Evolutionary conservation across 495 filamentous ascomycete genomes (phyloP), one percentile per base, ranked within the genome.

Genomic region (Neurospora sp.): DNA sequence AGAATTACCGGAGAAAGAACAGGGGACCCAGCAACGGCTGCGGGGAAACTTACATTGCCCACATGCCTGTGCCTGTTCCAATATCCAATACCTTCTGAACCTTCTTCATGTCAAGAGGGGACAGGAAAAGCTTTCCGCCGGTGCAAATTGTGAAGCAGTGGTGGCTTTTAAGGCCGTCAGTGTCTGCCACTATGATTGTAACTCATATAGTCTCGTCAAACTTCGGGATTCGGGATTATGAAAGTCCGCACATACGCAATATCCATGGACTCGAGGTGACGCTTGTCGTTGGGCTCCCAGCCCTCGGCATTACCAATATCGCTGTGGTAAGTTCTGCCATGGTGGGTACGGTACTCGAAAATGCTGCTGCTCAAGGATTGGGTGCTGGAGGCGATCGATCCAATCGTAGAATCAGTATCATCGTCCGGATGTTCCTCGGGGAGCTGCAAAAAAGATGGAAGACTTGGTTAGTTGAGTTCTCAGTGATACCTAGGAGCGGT

Each of bases 71-170:
- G 10, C 91, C 91, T 2, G 91, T 92, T 35, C 91, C 91, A 40
- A 92, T 79, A 74, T 93, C 91, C 5, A 93, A 80, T 5, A 89
- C 85, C 46, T 85, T 86, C 76, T 89, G 73, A 14, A 40, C 18
- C 14, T 2, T 77, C 2, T 78, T 46, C 23, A 39, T 42, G 1
- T 76, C 79, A 12, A 91, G 76, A 14, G 90, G 90, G 0, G 90
- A 86, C 8, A 89, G 80, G 75, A 84, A 85, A 10, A 90, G 82
- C 54, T 83, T 83, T 5, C 89, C 89, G 31, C 84, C 87, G 5
- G 87, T 80, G 38, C 85, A 72, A 3, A 80, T 72, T 7, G 78
- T 80, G 70, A 77, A 54, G 71, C 75, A 74, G 71, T 80, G 79
- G 54, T 80, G 79, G 39, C 79, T 80, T 11, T 39, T 23, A 20